Evolutionary conservation across 2,329 filamentous ascomycete species (phyloP), one percentile per base, ranked within the genome.

Genomic region (Pseudogymnoascus sp.): DNA sequence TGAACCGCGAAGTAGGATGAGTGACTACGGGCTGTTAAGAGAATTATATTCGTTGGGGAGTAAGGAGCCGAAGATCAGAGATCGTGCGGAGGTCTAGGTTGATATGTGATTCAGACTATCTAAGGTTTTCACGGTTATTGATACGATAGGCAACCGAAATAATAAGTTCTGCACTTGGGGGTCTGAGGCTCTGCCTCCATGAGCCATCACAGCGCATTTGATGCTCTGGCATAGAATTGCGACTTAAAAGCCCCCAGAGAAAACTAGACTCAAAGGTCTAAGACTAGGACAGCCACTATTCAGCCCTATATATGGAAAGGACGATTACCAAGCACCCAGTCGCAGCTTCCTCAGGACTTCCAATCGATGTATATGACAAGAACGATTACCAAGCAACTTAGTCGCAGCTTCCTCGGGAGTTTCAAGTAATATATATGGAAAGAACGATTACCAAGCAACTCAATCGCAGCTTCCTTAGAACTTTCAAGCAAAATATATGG

Each of bases 1-100:
- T 72, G 42, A 67, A 72, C 63, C 67, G 68, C n/a, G 56, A 40
- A 29, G 65, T 19, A 13, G 47, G 47, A 2, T 56, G 26, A 56
- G 26, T 2, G 31, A 26, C 26, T 33, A 16, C 4, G 26, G 26
- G 8, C 26, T 33, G n/a, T 31, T 33, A 50, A 16, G n/a, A 21
- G 26, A 24, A 56, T 4, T 56, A 56, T n/a, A 56, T 3, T 56
- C 19, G 14, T 50, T 53, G 7, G 7, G n/a, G 6, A 11, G 10
- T 11, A 31, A 13, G 47, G 7, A 7, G 47, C 26, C 47, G 2
- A 5, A 56, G n/a, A 16, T 31, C 7, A 8, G 24, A 29, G 21
- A 16, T 11, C 14, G 14, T 10, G n/a, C n/a, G n/a, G 26, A 31
- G 14, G 10, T 19, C 47, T 31, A 31, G 47, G 14, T 16, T 53